Evolutionary conservation across 805 yeast species (phyloP), one percentile per base, ranked within the genome.

Genomic region (Helenozyma rhizophorensis): DNA sequence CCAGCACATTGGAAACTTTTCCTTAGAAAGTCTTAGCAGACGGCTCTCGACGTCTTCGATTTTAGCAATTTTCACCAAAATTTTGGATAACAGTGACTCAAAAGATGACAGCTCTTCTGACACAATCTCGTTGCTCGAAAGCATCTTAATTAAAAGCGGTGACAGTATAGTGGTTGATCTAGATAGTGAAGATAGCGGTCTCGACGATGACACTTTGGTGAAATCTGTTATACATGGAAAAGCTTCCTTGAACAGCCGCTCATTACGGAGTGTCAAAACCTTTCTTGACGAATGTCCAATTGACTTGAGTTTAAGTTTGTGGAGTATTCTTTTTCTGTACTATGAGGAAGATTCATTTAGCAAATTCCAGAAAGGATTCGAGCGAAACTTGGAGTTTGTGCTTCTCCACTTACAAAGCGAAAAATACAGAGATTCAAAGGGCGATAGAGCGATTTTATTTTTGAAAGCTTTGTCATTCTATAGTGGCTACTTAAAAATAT

Each of bases 31-130:
- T 4, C 67, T 85, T 7, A 68, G 67, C 22, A 65, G 76, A 4
- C 89, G 86, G 45, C 60, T 79, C 13, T 80, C 89, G 2, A 84
- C 86, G 31, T 65, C 84, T 10, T 75, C 78, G 17, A 84, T 90
- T 0, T 72, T 87, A 27, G 62, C 81, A 0, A 70, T 78, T 9
- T 83, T 84, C 46, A 70, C 85, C 3, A 63, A 62, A 12, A 68
- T 78, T 7, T 62, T 78, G 15, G 57, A 58, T 36, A 42, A 57
- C 5, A 53, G 57, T 21, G 39, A 28, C 26, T 50, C 57, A 1
- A 52, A 50, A 10, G 28, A 32, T 6, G 14, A 27, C 23, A 54
- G 43, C 11, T 57, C 55, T 25, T 34, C 32, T n/a, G 71, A 63
- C 30, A 66, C 71, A 0, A 56, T 61, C 6, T 40, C 45, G 1